Percentiles rank a stretch among this genome's conserved stretches.
phyloP scores from a whole-genome alignment of 2,329 filamentous ascomycete species.

The Monilinia polystroma region DNA sequence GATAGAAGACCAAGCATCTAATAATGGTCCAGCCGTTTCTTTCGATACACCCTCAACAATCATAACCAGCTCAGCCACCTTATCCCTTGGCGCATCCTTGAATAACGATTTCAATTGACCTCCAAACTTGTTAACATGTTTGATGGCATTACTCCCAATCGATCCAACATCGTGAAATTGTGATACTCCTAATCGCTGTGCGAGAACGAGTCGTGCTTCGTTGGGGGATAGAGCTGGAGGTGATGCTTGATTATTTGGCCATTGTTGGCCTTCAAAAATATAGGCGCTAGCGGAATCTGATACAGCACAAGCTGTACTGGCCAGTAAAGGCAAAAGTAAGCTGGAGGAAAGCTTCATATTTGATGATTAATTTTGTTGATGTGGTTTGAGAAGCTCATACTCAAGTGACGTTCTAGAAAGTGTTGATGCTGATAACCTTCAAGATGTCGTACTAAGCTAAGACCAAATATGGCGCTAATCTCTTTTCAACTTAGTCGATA shows the following conservation, averaged over 20 bases:
- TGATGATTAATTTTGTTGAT: constrained; percentile 26
- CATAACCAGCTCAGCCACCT: constrained; percentile 54
- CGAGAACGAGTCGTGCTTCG: constrained; percentile 55
- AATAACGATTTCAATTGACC: constrained; percentile 54
- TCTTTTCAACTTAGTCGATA: neutral
- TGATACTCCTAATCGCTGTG: constrained; percentile 54
- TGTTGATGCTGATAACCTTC: constrained; percentile 17
- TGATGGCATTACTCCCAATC: constrained; percentile 45
- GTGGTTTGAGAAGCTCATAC: constrained; percentile 30
- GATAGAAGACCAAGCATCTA: constrained; percentile 44
- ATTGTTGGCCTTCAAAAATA: constrained; percentile 44
- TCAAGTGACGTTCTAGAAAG: constrained; percentile 11
- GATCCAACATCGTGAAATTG: constrained; percentile 48
- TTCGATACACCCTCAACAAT: constrained; percentile 56
- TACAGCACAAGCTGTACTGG: constrained; percentile 42
- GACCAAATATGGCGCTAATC: constrained; percentile 16
- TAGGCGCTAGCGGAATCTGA: constrained; percentile 51
- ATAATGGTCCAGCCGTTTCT: constrained; percentile 45
- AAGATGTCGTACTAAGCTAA: constrained; percentile 18
- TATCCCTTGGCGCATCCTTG: constrained; percentile 36
- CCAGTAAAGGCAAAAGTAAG: constrained; percentile 43
- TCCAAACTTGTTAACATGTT: constrained; percentile 60
- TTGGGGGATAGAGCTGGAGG: constrained; percentile 49
- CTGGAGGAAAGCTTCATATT: constrained; percentile 45
- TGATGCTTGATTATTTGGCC: constrained; percentile 45